Conservation (phyloP, 192 early-diverging fungal genomes). For the Allomyces javanicus region DNA sequence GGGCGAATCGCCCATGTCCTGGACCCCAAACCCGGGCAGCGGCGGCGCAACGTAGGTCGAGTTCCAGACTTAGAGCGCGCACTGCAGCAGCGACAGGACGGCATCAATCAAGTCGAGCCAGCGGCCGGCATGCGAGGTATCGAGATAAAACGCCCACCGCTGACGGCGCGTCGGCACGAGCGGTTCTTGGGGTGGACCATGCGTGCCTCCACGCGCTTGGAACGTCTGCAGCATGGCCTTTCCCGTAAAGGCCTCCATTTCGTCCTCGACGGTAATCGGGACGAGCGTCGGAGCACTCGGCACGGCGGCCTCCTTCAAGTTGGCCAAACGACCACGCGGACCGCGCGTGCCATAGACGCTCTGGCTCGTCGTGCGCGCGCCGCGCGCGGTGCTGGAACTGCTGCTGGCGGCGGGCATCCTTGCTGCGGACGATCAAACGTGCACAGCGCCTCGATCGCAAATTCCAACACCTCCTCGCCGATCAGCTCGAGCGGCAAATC, state of each 20-base stretch:
- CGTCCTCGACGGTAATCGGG: no score
- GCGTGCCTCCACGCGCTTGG: no score
- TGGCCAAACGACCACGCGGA: no score
- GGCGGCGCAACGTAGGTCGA: background rate
- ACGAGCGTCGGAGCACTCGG: no score
- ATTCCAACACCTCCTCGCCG: constrained; percentile 14
- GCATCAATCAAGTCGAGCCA: background rate
- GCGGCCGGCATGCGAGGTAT: background rate
- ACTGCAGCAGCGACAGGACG: background rate
- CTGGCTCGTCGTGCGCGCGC: no score
- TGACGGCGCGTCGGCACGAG: background rate
- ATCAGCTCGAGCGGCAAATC: constrained; percentile 15
- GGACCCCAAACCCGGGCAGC: background rate
- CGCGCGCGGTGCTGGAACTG: no score
- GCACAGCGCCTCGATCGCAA: constrained; percentile 27
- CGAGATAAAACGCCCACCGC: background rate
- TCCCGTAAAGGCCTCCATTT: no score
- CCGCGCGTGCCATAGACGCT: no score
- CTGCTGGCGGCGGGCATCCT: no score
- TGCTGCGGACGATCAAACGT: constrained; percentile 4
- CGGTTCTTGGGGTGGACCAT: no score
- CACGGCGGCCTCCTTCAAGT: no score
- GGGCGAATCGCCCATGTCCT: background rate
- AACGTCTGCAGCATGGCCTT: no score
- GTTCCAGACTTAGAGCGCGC: background rate